Base-by-base conservation (phyloP, 2,329 filamentous ascomycete species). In the Bipolaris zeicola region DNA sequence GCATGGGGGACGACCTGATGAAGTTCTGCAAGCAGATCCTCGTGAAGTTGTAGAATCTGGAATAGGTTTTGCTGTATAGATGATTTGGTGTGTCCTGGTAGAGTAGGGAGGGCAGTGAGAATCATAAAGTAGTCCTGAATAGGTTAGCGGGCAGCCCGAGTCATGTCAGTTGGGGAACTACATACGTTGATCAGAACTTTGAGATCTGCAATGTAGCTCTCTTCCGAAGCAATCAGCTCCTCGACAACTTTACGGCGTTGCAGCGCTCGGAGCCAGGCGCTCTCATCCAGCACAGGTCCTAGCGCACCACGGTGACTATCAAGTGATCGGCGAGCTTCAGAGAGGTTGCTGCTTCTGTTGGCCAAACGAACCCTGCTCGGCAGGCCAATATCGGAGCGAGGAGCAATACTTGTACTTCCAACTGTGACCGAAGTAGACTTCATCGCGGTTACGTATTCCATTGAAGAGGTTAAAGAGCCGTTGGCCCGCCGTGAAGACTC, bases 181-280 rank as follows among this genome's bases (percentile, higher is more conserved):
- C 86, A 71, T 79, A 94, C 93, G 77, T 96, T 92, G 72, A 90
- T 89, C 57, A 98, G 80, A 63, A 95, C 92, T 66, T 91, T 91
- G 55, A 98, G 77, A 68, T 96, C 94, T 14, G 88, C 86, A 66
- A 98, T 88, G 72, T 98, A 98, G 68, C 89, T 87, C 72, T 95
- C 90, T 75, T 98, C 95, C 0, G 93, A 96, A 54, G 79, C 84
- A 58, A 97, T 86, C 48, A 98, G 80, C 77, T 98, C 95, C 70
- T 95, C 90, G 34, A 98, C 77, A 37, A 96, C 87, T 60, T 88
- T 87, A 13, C 91, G 86, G 58, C 95, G 86, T 68, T 92, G 89
- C 18, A 90, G 76, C 1, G 91, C 86, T 50, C 93, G 86, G 63
- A 87, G 84, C 39, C 85, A 84, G n/a, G 89, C 87, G 28, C 83